Evolutionary conservation across 179 eudicot genomes (phyloP), one percentile per base, ranked within the genome.

Genomic region (Amaranthus tricolor): DNA sequence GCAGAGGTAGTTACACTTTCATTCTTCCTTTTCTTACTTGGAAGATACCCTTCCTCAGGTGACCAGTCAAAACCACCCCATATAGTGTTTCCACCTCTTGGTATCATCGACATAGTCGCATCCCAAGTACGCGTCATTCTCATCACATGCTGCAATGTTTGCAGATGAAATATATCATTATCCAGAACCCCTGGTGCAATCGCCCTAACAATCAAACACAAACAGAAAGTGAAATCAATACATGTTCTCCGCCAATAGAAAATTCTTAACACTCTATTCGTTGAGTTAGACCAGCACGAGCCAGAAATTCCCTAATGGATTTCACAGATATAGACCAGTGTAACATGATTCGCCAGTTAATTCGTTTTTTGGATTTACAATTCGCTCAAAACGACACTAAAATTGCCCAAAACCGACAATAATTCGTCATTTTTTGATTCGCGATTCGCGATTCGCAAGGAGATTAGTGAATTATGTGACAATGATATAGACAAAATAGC

Each of bases 11-110:
- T 81, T 70, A 63, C 75, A 66, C 78, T 83, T 78, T 72, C 75
- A 69, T 79, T 83, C 56, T 63, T 66, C 84, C 86, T 87, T 84
- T 76, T 86, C 66, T 81, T 80, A 73, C 59, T 66, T 61, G 86
- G 84, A 63, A 62, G 76, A 64, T 88, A 85, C 72, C 88, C 90
- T 83, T 89, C 99, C 75, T 95, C 99, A 17, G 98, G 98, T 45
- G 99, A 84, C 99, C 99, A 93, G 80, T 93, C 98, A 81, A 87
- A 88, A 70, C 88, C 89, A 65, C 99, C 99, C 99, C 99, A 95
- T 13, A 95, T 91, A 51, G 90, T 87, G 57, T 93, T 90, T 66
- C 99, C 99, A 56, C 99, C 99, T 80, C 79, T 95, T 63, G 98
- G 99, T 67, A 95, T 82, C 96, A 95, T 89, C 16, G 99, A 95